A percentile compares a stretch with the other conserved stretches of the same genome.
Evolutionary conservation across 345 rosid genomes (phyloP).

Genomic region (Boechera retrofracta): DNA sequence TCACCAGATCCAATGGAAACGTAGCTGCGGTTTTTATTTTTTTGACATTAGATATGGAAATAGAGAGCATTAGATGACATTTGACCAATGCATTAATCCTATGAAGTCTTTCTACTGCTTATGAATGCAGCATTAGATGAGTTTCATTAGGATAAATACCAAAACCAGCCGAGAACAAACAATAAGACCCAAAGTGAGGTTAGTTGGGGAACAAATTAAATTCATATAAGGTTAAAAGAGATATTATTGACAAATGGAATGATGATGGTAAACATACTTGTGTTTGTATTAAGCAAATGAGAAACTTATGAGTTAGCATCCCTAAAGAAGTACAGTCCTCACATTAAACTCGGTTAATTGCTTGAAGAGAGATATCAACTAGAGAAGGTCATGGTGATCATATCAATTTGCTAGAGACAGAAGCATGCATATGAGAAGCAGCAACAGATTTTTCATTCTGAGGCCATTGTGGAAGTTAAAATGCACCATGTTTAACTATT

Average conservation of each 20-base stretch:
- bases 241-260: not conserved
- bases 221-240: not conserved
- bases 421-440: constrained; percentile 8
- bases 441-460: not conserved
- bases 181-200: not conserved
- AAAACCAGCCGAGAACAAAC: constrained; percentile 6
- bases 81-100: constrained; percentile 7
- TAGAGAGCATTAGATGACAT: not conserved
- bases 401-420: constrained; percentile 9
- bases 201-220: not conserved
- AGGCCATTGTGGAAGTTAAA: not conserved
- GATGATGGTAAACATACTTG: not conserved
- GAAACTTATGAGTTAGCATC: not conserved
- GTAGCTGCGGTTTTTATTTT: constrained; percentile 60
- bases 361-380: constrained; percentile 1
- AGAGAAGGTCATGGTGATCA: constrained; percentile 6
- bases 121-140: constrained; percentile 11
- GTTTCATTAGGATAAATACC: constrained; percentile 10
- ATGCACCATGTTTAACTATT: constrained; percentile 59
- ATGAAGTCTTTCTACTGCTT: not conserved
- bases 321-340: not conserved
- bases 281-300: not conserved
- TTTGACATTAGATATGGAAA: constrained; percentile 1
- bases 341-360: not conserved
- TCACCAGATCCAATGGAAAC: constrained; percentile 92